phyloP scores from a whole-genome alignment of 2,329 filamentous ascomycete species.

The Paecilomyces dactylethromorphus region DNA sequence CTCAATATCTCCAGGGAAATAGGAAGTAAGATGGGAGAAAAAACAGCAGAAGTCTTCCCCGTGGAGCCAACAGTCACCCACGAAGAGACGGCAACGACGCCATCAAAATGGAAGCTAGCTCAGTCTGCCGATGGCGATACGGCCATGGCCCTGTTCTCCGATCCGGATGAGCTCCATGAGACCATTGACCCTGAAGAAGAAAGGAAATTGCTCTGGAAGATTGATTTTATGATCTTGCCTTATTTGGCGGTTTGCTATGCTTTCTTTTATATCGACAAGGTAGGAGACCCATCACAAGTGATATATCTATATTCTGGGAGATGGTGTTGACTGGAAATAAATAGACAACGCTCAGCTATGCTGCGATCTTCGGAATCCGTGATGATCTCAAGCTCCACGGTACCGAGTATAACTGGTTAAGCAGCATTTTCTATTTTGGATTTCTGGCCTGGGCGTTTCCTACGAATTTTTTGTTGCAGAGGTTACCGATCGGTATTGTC shows the following conservation, averaged over 20 bases:
- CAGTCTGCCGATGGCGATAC: conserved; percentile 40
- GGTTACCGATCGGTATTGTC: conserved; percentile 42
- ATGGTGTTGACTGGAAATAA: neutral
- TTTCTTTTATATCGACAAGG: conserved; percentile 46
- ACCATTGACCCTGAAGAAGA: conserved; percentile 42
- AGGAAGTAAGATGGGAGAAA: conserved; percentile 8
- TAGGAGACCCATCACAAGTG: conserved; percentile 3
- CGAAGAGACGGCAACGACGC: conserved; percentile 16
- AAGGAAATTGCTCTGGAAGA: conserved; percentile 46
- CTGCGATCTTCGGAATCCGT: conserved; percentile 58
- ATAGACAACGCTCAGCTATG: conserved; percentile 54
- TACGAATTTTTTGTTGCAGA: conserved; percentile 49
- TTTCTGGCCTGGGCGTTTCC: conserved; percentile 50
- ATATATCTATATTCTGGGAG: neutral
- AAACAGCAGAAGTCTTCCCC: conserved; percentile 8
- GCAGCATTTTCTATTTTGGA: conserved; percentile 51
- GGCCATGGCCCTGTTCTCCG: conserved; percentile 45
- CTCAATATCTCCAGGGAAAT: neutral
- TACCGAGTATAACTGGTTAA: conserved; percentile 53
- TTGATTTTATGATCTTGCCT: conserved; percentile 55
- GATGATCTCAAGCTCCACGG: conserved; percentile 53
- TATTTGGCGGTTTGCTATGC: conserved; percentile 49
- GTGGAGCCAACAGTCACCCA: conserved; percentile 20
- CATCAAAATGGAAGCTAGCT: conserved; percentile 20
- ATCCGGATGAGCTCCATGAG: conserved; percentile 42